Base-by-base conservation (phyloP, 768 basidiomycete genomes). In the Podaxis sp. region DNA sequence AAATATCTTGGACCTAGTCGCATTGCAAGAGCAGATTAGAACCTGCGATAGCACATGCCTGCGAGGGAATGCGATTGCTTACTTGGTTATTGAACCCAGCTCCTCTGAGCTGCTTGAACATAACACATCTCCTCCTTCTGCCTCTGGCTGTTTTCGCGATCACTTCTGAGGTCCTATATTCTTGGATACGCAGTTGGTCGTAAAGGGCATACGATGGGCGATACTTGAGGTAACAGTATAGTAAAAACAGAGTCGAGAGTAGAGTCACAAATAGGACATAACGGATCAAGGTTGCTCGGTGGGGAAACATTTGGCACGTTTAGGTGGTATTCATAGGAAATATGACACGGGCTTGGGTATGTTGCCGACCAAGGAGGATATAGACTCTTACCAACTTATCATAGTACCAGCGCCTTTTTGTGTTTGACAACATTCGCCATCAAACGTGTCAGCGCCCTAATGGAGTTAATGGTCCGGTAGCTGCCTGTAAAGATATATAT, bases 1-100 rank as follows among this genome's bases (percentile, higher is more conserved):
- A 68, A 46, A 81, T 77, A 66, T 83, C 82, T 67, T 80, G 80
- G 30, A 76, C 78, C 80, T 83, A 28, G 12, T 12, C 7, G 13
- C 10, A 24, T 24, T 1, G 13, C 40, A 64, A 13, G 11, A 20
- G 17, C 26, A 46, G 41, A 4, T 52, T 55, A 38, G 52, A 10
- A 24, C 40, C 3, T 41, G 51, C 40, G 5, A 17, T 55, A 33
- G 8, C 8, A 33, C 33, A 10, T 5, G 15, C 17, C 11, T 17
- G 44, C 20, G 10, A 10, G 26, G n/a, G 10, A 30, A 30, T 30
- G 64, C 58, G 40, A 22, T 46, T 49, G 33, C 62, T 5, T 50
- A 77, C 81, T 70, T 83, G 80, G 60, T 81, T 83, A 56, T 81
- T 82, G 64, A 83, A 83, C 0, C 81, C 82, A 26, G 79, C 80